These are phyloP conservation scores for Camellia japonica DNA, from an alignment of 148 eudicot species.

Conservation along the genomic window DNA sequence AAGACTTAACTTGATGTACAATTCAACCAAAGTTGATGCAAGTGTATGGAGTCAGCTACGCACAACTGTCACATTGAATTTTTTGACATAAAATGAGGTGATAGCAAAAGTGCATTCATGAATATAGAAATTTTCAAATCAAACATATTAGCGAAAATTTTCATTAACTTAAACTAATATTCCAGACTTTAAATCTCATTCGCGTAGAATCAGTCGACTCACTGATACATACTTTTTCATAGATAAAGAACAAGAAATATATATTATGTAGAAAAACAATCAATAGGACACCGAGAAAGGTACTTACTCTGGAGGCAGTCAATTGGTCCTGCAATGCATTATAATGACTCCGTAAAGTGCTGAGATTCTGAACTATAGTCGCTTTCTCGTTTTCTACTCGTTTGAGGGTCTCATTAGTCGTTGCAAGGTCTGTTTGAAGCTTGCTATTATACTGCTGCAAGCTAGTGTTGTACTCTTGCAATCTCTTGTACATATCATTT, in stretches of 20 bases:
- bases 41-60: too few species aligned
- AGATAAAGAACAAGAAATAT: background rate
- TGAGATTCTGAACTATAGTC: conserved; percentile 50
- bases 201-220: background rate
- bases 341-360: conserved; percentile 55
- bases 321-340: conserved; percentile 59
- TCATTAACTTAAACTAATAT: background rate
- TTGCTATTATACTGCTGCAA: conserved; percentile 70
- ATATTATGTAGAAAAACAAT: background rate
- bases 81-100: too few species aligned
- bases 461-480: conserved; percentile 71
- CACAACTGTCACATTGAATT: too few species aligned
- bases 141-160: background rate
- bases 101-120: too few species aligned
- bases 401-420: conserved; percentile 52
- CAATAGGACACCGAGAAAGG: background rate
- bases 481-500: conserved; percentile 62
- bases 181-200: conserved; percentile 7
- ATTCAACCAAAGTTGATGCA: too few species aligned
- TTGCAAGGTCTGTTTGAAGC: conserved; percentile 65
- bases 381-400: conserved; percentile 61
- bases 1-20: too few species aligned
- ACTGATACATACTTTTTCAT: background rate
- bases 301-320: conserved; percentile 45
- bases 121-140: too few species aligned